phyloP scores from a whole-genome alignment of 75 land plant genomes.

The Gnetum montanum region DNA sequence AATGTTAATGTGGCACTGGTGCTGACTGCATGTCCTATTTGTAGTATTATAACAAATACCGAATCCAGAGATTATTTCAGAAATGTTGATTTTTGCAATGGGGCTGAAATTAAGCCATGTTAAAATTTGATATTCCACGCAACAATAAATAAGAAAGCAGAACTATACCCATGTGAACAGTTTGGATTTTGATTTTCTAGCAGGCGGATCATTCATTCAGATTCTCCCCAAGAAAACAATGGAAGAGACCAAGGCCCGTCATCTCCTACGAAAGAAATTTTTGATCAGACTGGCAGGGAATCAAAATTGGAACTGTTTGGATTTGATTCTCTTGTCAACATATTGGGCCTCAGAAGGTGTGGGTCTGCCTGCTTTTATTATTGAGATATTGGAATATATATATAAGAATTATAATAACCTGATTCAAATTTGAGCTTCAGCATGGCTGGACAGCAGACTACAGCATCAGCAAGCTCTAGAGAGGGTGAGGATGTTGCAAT shows the following conservation, averaged over 20 bases:
- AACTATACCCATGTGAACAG: not conserved
- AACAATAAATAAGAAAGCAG: no score
- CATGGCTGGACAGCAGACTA: slow-evolving; percentile 85
- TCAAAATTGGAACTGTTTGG: slow-evolving; percentile 93
- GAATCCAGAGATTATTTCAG: not conserved
- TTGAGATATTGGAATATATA: not conserved
- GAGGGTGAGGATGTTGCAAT: slow-evolving; percentile 79
- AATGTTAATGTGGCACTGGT: not conserved
- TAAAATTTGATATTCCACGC: no score
- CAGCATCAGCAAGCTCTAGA: slow-evolving; percentile 55
- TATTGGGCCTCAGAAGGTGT: slow-evolving; percentile 84
- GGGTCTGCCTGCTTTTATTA: not conserved
- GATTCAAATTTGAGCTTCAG: no score
- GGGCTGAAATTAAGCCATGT: no score
- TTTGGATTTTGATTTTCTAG: not conserved
- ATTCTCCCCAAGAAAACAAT: slow-evolving; percentile 1
- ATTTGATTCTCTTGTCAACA: slow-evolving; percentile 90
- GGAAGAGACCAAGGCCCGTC: slow-evolving; percentile 17
- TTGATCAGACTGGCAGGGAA: slow-evolving; percentile 53
- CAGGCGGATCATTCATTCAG: slow-evolving; percentile 5
- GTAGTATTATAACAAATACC: not conserved
- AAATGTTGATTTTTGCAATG: no score
- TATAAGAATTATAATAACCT: no score
- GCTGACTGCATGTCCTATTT: not conserved
- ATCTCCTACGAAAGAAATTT: slow-evolving; percentile 15